A percentile compares a stretch with the other conserved stretches of the same genome.
phyloP scores from a whole-genome alignment of 306 rosid genomes.

The Urtica urens region DNA sequence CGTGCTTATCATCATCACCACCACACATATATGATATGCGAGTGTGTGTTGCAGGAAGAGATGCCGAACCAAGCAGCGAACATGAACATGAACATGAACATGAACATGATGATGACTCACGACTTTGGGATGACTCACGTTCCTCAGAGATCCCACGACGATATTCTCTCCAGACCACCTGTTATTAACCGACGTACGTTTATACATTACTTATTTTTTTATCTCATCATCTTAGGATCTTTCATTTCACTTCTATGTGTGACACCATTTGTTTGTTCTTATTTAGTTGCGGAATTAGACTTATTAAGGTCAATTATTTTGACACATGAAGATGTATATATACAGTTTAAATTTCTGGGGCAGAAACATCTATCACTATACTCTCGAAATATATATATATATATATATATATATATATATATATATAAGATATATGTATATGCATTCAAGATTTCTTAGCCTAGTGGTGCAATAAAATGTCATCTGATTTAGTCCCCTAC shows the following conservation, averaged over 20 bases:
- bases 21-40: not conserved
- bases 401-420: too few species aligned
- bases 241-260: too few species aligned
- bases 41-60: conserved; percentile 44
- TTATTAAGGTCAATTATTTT: too few species aligned
- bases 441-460: not conserved
- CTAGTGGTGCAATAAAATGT: not conserved
- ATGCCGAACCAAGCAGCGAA: conserved; percentile 58
- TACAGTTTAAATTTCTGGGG: not conserved
- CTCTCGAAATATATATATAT: not conserved
- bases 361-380: not conserved
- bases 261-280: too few species aligned
- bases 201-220: not conserved
- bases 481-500: conserved; percentile 1
- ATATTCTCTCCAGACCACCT: conserved; percentile 60
- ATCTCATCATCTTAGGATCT: too few species aligned
- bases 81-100: conserved; percentile 47
- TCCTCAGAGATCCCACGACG: conserved; percentile 46
- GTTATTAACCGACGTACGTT: conserved; percentile 71
- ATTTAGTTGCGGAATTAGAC: too few species aligned
- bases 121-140: conserved; percentile 31
- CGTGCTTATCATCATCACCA: not conserved
- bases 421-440: too few species aligned
- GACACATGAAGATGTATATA: too few species aligned
- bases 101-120: conserved; percentile 23